Evolutionary conservation across 2,329 filamentous ascomycete species (phyloP).

Genomic region (Cryphonectria naterciae): DNA sequence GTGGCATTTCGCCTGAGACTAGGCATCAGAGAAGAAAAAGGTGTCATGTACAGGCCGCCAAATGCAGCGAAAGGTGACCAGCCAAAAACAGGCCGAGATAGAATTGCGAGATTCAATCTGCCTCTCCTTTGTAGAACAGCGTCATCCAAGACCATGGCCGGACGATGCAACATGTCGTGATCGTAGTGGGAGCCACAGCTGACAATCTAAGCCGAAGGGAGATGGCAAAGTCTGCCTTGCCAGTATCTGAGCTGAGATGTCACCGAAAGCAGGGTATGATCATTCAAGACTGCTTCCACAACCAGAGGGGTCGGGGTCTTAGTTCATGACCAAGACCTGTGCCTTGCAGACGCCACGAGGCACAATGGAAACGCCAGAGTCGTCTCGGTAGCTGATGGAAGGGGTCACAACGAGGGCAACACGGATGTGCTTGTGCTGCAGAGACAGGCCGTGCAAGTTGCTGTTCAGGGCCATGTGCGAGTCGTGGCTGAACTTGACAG

Average conservation of each 20-base stretch:
- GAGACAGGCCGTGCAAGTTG: conserved; percentile 43
- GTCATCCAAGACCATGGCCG: neutral
- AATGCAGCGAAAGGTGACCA: neutral
- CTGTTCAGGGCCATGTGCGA: conserved; percentile 53
- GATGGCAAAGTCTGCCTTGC: neutral
- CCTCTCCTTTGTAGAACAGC: too few relatives aligned
- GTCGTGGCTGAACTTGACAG: conserved; percentile 52
- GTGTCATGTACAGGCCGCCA: neutral
- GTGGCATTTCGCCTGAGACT: neutral
- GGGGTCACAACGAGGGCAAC: conserved; percentile 60
- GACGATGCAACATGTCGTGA: neutral
- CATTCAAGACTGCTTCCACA: neutral
- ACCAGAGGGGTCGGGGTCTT: neutral
- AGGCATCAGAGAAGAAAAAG: neutral
- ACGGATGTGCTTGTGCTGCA: conserved; percentile 56
- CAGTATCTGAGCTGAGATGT: neutral
- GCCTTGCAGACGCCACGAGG: conserved; percentile 50
- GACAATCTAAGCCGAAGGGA: conserved; percentile 5
- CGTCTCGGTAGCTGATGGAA: conserved; percentile 58
- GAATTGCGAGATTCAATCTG: neutral
- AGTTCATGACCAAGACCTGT: conserved; percentile 56
- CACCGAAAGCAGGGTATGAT: neutral
- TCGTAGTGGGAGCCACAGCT: conserved; percentile 4
- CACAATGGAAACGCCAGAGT: conserved; percentile 50
- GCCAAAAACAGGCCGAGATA: neutral